Percentiles rank a stretch among this genome's conserved stretches.
These are phyloP conservation scores for Zygotorulaspora florentina DNA, from an alignment of 805 yeast species.

Conservation along the genomic window DNA sequence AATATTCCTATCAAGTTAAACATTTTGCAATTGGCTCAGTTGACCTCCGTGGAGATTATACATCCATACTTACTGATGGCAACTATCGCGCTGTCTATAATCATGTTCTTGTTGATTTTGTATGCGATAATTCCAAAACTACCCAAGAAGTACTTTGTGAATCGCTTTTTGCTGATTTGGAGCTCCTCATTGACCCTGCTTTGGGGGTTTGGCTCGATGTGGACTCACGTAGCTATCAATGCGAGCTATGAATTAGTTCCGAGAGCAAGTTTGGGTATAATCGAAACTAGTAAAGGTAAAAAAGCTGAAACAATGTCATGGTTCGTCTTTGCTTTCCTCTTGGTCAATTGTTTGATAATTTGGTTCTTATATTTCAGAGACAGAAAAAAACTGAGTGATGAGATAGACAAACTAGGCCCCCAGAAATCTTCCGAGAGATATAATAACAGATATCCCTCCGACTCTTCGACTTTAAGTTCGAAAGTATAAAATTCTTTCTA, in stretches of 20 bases:
- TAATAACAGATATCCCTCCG: constrained; percentile 8
- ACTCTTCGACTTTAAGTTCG: constrained; percentile 15
- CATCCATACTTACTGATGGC: constrained; percentile 54
- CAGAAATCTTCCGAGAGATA: constrained; percentile 3
- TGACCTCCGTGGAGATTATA: constrained; percentile 43
- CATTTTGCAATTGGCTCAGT: constrained; percentile 44
- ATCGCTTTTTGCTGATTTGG: constrained; percentile 31
- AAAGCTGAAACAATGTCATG: constrained; percentile 59
- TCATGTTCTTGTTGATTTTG: constrained; percentile 40
- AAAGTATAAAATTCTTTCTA: constrained; percentile 4
- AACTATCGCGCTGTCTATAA: constrained; percentile 41
- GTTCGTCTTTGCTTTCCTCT: constrained; percentile 51
- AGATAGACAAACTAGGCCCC: constrained; percentile 15
- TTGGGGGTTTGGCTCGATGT: constrained; percentile 66
- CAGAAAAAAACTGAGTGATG: constrained; percentile 20
- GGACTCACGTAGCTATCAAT: constrained; percentile 54
- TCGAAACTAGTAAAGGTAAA: constrained; percentile 43
- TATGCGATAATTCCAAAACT: constrained; percentile 47
- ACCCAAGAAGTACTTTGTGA: constrained; percentile 38
- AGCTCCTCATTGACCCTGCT: constrained; percentile 40
- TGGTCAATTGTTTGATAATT: constrained; percentile 40
- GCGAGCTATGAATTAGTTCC: constrained; percentile 44
- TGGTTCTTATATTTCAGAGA: constrained; percentile 37
- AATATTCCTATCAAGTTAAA: constrained; percentile 33
- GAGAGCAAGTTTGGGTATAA: constrained; percentile 47